phyloP scores from a whole-genome alignment of 345 rosid genomes.

The Moricandia moricandioides region DNA sequence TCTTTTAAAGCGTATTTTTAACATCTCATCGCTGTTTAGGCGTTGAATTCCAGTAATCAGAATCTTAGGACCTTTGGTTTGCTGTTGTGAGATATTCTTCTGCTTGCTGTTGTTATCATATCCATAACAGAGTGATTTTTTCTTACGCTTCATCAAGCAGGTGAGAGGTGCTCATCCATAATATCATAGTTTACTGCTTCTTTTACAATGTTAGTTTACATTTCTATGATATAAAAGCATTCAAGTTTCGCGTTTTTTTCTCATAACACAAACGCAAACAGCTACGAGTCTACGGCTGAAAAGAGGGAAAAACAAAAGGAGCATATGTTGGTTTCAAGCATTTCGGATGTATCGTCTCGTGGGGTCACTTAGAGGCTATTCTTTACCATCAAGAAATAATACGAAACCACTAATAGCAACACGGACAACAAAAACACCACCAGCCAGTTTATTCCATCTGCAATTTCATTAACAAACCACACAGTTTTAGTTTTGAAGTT shows the following conservation, averaged over 20 bases:
- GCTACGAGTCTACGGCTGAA: background rate
- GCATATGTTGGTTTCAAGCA: background rate
- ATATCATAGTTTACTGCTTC: background rate
- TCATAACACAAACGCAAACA: background rate
- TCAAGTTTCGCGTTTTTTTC: background rate
- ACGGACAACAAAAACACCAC: background rate
- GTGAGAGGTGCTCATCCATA: conserved; percentile 70
- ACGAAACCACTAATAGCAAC: conserved; percentile 20
- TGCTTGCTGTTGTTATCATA: too few species aligned
- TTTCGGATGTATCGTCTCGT: background rate
- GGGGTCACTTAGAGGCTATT: background rate
- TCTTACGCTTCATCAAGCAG: too few species aligned
- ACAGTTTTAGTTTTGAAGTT: conserved; percentile 6
- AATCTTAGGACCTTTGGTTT: too few species aligned
- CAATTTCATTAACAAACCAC: conserved; percentile 19
- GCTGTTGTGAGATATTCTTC: too few species aligned
- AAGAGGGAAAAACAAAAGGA: background rate
- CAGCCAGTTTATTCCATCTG: conserved; percentile 29
- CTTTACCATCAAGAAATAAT: conserved; percentile 19
- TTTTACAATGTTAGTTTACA: conserved; percentile 19
- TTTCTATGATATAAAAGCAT: conserved; percentile 3
- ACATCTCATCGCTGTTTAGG: too few species aligned
- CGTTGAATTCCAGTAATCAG: too few species aligned
- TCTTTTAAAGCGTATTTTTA: too few species aligned
- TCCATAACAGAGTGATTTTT: too few species aligned